Base-by-base conservation (phyloP, 257 asterid genomes). In the Verbena officinalis region DNA sequence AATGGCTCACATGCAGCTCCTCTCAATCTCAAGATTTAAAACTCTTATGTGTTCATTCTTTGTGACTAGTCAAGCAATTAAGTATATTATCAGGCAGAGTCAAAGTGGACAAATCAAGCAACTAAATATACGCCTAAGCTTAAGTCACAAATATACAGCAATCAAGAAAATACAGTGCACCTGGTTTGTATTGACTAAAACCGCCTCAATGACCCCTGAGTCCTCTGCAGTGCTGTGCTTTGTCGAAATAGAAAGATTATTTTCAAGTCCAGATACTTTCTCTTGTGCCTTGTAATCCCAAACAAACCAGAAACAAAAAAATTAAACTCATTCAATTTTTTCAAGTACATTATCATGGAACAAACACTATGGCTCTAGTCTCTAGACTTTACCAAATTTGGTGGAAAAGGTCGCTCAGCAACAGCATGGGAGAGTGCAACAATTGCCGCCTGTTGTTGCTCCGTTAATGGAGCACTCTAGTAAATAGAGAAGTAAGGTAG, bases 401-500 rank as follows among this genome's bases (percentile, higher is more conserved):
- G 58, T 10, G 99, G 98, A 75, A 83, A 83, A 48, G 96, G 95
- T 10, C 96, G 80, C 75, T 94, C 96, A 9, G 96, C 86, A 78
- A 90, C 98, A 50, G 93, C 96, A 81, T 94, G 97, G 59, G 98
- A 88, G 31, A 94, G 97, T 3, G 96, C 95, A 67, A 78, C 84
- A 62, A 94, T 72, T 54, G 99, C 96, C 23, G 93, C 90, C 73
- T 80, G 95, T 49, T 90, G 97, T 73, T 90, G 95, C 80, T 90
- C 96, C 40, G 97, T 90, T 91, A 94, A 75, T 16, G 96, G 99
- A 65, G 96, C 85, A 76, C 80, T 94, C 99, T 94, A 61, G 52
- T 61, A 44, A 59, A 62, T 48, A 55, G 16, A 9, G 23, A 54
- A 15, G 13, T 31, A 43, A 22, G 7, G 4, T 3, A 5, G 38